These are phyloP conservation scores for Plasmodium malariae DNA, from an alignment of 169 alveolate genomes.

Conservation along the genomic window DNA sequence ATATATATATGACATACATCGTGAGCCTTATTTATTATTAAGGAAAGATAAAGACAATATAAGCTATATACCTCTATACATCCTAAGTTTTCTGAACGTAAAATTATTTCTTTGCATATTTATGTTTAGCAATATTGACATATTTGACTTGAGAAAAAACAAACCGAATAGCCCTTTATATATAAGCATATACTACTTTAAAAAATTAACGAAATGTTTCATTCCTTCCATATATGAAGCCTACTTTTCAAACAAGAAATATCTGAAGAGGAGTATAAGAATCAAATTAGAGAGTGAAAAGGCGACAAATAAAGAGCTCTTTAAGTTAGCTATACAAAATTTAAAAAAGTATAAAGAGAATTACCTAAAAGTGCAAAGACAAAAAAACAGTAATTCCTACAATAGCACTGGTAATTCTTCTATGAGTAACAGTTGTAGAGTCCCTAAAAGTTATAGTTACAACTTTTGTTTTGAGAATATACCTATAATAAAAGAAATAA, in stretches of 20 bases:
- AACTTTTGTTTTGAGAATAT: slow-evolving; percentile 43
- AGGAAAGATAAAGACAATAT: slow-evolving; percentile 32
- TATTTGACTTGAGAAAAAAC: slow-evolving; percentile 41
- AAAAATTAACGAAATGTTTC: slow-evolving; percentile 57
- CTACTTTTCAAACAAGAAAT: slow-evolving; percentile 7
- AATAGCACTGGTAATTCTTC: neutral
- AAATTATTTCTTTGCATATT: slow-evolving; percentile 55
- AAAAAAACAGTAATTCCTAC: neutral
- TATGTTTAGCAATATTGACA: slow-evolving; percentile 59
- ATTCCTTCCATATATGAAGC: slow-evolving; percentile 53
- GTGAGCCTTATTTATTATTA: neutral
- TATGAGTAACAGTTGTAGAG: neutral
- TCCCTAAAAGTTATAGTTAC: neutral
- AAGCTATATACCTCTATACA: slow-evolving; percentile 33
- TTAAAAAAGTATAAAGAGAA: slow-evolving; percentile 30
- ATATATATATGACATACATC: neutral
- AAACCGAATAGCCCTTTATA: slow-evolving; percentile 25
- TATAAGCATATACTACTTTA: slow-evolving; percentile 49
- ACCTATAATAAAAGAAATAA: slow-evolving; percentile 8
- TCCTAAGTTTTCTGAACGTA: slow-evolving; percentile 33
- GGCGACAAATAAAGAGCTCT: slow-evolving; percentile 9
- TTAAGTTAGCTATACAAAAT: slow-evolving; percentile 41
- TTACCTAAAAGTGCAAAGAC: slow-evolving; percentile 5
- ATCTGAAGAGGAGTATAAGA: slow-evolving; percentile 22
- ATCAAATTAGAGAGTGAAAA: slow-evolving; percentile 43